Evolutionary conservation across 2,329 filamentous ascomycete species (phyloP).

Genomic region (Ploettnerulaceae sp.): DNA sequence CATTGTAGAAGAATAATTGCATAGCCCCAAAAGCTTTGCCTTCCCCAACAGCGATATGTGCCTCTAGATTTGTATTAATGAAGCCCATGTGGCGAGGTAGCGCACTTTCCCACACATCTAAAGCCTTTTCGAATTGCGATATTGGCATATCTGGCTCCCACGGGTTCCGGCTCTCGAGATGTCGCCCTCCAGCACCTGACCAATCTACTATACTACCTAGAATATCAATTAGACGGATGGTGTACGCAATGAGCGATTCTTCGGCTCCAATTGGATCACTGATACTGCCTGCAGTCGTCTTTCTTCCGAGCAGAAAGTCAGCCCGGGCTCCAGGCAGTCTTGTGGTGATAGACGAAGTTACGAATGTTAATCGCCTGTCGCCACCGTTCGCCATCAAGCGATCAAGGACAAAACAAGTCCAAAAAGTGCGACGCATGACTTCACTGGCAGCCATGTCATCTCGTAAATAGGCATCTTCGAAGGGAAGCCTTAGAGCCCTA

Average conservation of each 20-base stretch:
- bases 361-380: slow-evolving; percentile 2
- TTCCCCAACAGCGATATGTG: slow-evolving; percentile 3
- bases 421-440: slow-evolving; percentile 1
- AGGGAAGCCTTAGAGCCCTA: neutral
- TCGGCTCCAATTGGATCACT: neutral
- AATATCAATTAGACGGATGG: slow-evolving; percentile 4
- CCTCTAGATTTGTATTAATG: neutral
- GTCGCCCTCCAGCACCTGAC: slow-evolving; percentile 4
- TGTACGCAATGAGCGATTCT: slow-evolving; percentile 4
- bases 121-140: neutral
- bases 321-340: neutral
- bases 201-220: slow-evolving; percentile 1
- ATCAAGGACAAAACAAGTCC: slow-evolving; percentile 3
- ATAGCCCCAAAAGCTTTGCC: slow-evolving; percentile 3
- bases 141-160: slow-evolving; percentile 1
- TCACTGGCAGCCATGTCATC: neutral
- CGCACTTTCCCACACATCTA: slow-evolving; percentile 1
- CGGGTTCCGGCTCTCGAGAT: neutral
- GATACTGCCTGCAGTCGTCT: neutral
- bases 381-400: slow-evolving; percentile 4
- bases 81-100: slow-evolving; percentile 1
- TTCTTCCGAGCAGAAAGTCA: neutral
- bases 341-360: slow-evolving; percentile 1
- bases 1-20: slow-evolving; percentile 6
- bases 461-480: slow-evolving; percentile 1